A percentile compares a stretch with the other conserved stretches of the same genome.
phyloP scores from a whole-genome alignment of 1,284 basidiomycete genomes.

The Vanrija sp. region DNA sequence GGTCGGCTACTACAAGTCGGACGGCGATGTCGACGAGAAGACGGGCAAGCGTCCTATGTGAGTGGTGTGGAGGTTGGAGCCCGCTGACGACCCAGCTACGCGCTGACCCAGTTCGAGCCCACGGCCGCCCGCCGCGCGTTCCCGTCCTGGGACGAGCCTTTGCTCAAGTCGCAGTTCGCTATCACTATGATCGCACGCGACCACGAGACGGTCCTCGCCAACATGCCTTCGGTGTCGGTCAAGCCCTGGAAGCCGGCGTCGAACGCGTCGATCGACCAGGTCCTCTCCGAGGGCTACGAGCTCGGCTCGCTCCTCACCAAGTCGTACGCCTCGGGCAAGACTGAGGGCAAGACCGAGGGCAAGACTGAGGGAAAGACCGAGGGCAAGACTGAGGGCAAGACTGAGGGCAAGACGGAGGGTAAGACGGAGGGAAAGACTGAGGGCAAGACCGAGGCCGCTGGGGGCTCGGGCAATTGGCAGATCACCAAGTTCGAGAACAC shows the following conservation, averaged over 20 bases:
- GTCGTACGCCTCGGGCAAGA: slow-evolving; percentile 22
- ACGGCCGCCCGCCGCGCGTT: slow-evolving; percentile 79
- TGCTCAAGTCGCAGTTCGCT: slow-evolving; percentile 79
- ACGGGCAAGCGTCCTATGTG: slow-evolving; percentile 50
- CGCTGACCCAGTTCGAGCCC: slow-evolving; percentile 77
- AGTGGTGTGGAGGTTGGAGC: slow-evolving; percentile 9
- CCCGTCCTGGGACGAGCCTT: slow-evolving; percentile 88
- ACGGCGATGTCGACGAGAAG: slow-evolving; percentile 50
- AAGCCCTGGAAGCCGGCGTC: slow-evolving; percentile 44
- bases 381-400: slow-evolving; percentile 48
- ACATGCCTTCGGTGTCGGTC: slow-evolving; percentile 73
- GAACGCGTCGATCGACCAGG: slow-evolving; percentile 31
- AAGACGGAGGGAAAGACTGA: slow-evolving; percentile 36
- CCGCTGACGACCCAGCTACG: slow-evolving; percentile 52
- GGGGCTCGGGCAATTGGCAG: slow-evolving; percentile 58
- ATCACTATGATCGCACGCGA: slow-evolving; percentile 77
- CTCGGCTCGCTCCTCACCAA: slow-evolving; percentile 43
- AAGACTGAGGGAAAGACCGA: slow-evolving; percentile 40
- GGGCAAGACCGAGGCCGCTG: slow-evolving; percentile 36
- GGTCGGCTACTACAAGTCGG: slow-evolving; percentile 52
- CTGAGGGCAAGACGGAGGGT: slow-evolving; percentile 35
- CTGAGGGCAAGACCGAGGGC: slow-evolving; percentile 40
- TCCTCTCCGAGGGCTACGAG: slow-evolving; percentile 41
- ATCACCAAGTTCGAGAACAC: slow-evolving; percentile 73
- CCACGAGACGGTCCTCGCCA: slow-evolving; percentile 65